Evolutionary conservation across 2,329 filamentous ascomycete species (phyloP), one percentile per base, ranked within the genome.

Genomic region (Fusarium burgessii): DNA sequence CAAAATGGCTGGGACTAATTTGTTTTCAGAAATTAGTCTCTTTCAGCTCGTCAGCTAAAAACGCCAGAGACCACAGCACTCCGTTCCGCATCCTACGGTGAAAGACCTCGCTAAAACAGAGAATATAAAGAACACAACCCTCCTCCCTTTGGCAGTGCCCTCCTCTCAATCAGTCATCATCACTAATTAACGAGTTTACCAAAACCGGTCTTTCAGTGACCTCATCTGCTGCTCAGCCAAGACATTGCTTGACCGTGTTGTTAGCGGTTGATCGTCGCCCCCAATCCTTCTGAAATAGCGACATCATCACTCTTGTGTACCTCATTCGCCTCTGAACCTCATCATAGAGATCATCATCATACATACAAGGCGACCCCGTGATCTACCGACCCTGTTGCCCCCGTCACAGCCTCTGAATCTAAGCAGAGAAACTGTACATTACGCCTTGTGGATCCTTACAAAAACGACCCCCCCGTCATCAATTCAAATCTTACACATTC

Each of bases 381-480:
- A 62, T 61, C 65, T 36, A 25, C 35, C 17, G 25, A 23, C 41
- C 20, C 41, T 35, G 32, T 60, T 17, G 25, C 50, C 40, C 25
- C 51, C 51, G n/a, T 66, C 51, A 59, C 35, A 52, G 20, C 46
- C 61, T 40, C 13, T 10, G 33, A 51, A 41, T 25, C 18, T 18
- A 17, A 32, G 36, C 23, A 23, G 55, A 58, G 14, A 60, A 42
- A 15, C 29, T 29, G 29, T 29, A 35, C 35, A 18, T 20, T 35
- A 42, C 57, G 50, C 65, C 50, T 52, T 58, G 65, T 58, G 64
- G 65, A 68, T 35, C 63, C 57, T 14, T 64, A 33, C 13, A 61
- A 43, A 23, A 47, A 41, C 40, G 18, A 49, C 45, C 45, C 62
- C 62, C 62, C 64, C 58, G 65, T 68, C 65, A 68, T 68, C 65